Conservation (phyloP, 192 early-diverging fungal species). For the Phlyctochytrium arcticum region DNA sequence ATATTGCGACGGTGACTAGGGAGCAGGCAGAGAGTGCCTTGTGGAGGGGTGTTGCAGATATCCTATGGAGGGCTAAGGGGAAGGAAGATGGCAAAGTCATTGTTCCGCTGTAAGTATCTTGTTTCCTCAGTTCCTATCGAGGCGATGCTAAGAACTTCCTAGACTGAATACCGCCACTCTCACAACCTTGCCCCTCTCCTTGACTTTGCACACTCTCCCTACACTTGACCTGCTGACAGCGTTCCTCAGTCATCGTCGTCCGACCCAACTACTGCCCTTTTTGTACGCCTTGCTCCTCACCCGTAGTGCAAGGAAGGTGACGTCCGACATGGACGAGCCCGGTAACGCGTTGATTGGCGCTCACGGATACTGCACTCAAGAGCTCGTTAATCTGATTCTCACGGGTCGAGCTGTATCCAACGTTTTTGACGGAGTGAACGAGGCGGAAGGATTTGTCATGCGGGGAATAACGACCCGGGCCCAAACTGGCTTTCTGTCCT, state of each 20-base stretch:
- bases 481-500: slow-evolving; percentile 44
- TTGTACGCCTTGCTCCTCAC: slow-evolving; percentile 46
- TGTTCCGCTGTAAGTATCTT: slow-evolving; percentile 29
- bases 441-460: slow-evolving; percentile 20
- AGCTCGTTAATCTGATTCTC: slow-evolving; percentile 49
- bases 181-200: slow-evolving; percentile 8
- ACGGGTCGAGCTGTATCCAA: slow-evolving; percentile 47
- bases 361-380: slow-evolving; percentile 58
- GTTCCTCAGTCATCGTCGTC: slow-evolving; percentile 2
- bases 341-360: slow-evolving; percentile 36
- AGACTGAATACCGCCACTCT: background rate
- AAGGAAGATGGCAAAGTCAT: slow-evolving; percentile 16
- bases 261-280: slow-evolving; percentile 41
- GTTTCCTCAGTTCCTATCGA: background rate
- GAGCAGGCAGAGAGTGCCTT: slow-evolving; percentile 22
- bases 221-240: background rate
- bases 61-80: slow-evolving; percentile 41
- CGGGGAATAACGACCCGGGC: slow-evolving; percentile 35
- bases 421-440: slow-evolving; percentile 37
- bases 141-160: background rate
- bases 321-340: slow-evolving; percentile 49
- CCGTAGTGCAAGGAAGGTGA: slow-evolving; percentile 29
- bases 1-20: background rate
- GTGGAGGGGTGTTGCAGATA: slow-evolving; percentile 32
- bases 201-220: slow-evolving; percentile 9